Base-by-base conservation (phyloP, 257 asterid genomes). In the Verbena officinalis region DNA sequence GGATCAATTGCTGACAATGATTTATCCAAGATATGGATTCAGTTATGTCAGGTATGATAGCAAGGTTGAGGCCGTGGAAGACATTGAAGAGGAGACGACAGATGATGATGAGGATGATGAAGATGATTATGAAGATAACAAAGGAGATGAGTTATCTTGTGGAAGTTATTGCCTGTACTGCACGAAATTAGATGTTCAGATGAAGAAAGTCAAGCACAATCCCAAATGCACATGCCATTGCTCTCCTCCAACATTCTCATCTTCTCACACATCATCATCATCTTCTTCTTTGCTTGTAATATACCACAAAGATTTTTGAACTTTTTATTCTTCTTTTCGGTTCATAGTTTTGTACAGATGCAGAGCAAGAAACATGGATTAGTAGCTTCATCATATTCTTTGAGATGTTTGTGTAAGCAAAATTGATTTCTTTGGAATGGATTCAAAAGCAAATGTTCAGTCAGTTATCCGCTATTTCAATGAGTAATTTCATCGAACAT, bases 131-230 rank as follows among this genome's bases (percentile, higher is more conserved):
- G 85, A 73, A 13, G 72, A 68, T 1, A 73, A 62, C 24, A 44
- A 1, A 14, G 78, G 66, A 44, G 76, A 67, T 14, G 75, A 58
- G 45, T 56, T 66, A 50, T 75, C 73, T 13, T 48, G 60, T 0
- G 88, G 94, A 46, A 72, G 63, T 73, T 91, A 86, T 64, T 91
- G 98, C 50, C 74, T 91, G 17, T 91, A 84, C 68, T 91, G 98
- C 89, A 81, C 91, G 20, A 91, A 88, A 77, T 59, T 91, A 31
- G 96, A 86, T 67, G 36, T 59, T 40, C 76, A 75, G 9, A 75
- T 76, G 15, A 78, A 72, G 46, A 72, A 59, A 48, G 95, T 73
- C 27, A 42, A 86, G 45, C 96, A 91, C 53, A 69, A 80, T 78
- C 77, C 80, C 44, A 81, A 83, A 55, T 91, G 98, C 69, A 80